These are phyloP conservation scores for Fusarium vanettenii DNA, from an alignment of 2,329 filamentous ascomycete species.

Conservation along the genomic window DNA sequence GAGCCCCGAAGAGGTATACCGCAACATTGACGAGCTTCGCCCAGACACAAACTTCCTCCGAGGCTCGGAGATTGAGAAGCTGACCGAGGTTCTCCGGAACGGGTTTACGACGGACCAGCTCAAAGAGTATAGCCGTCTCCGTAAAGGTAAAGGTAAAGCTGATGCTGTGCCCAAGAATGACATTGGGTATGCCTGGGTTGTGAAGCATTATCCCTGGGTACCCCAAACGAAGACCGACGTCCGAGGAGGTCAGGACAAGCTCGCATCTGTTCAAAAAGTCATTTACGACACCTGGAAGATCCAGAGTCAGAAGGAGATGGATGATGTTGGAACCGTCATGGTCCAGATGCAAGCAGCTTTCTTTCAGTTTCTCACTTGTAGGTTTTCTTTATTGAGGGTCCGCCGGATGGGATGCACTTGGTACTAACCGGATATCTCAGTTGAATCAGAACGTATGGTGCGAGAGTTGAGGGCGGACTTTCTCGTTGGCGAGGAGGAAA, in stretches of 20 bases:
- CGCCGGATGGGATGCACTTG: background rate
- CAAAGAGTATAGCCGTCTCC: constrained; percentile 51
- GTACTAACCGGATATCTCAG: constrained; percentile 17
- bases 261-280: constrained; percentile 54
- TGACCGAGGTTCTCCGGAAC: constrained; percentile 52
- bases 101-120: constrained; percentile 64
- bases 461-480: constrained; percentile 45
- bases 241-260: constrained; percentile 51
- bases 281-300: constrained; percentile 63
- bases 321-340: constrained; percentile 54
- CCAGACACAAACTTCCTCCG: constrained; percentile 56
- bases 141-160: constrained; percentile 2
- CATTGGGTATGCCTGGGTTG: constrained; percentile 56
- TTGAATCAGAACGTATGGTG: constrained; percentile 37
- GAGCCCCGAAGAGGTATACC: constrained; percentile 51
- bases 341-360: constrained; percentile 54
- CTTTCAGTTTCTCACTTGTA: constrained; percentile 60
- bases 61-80: constrained; percentile 53
- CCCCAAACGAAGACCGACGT: constrained; percentile 24
- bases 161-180: constrained; percentile 2
- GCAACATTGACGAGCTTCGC: constrained; percentile 61
- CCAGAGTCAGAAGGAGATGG: constrained; percentile 58
- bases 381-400: constrained; percentile 33
- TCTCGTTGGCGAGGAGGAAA: constrained; percentile 48
- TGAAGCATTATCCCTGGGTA: constrained; percentile 54